Base-by-base conservation (phyloP, 2,329 filamentous ascomycete genomes). In the Ceratocystis lukuohia region DNA sequence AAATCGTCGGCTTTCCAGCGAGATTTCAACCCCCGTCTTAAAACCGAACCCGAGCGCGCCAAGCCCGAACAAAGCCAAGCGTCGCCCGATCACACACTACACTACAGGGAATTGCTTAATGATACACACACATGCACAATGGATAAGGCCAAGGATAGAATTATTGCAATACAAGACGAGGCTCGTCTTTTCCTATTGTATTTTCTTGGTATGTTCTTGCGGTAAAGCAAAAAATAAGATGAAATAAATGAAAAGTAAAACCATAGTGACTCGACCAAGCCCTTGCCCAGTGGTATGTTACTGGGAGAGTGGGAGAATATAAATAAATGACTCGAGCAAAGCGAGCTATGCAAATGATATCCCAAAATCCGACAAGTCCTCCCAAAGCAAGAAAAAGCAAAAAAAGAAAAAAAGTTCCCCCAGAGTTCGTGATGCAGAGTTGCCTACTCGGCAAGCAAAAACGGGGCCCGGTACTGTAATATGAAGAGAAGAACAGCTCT, bases 371-470 rank as follows among this genome's bases (percentile, higher is more conserved):
- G 56, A 56, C 22, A 65, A 41, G 46, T 30, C 46, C 48, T 10
- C 48, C 48, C 48, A 28, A 20, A 67, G 25, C n/a, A 53, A 45
- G 62, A 30, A 66, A 25, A 61, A 48, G 61, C 12, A 66, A 65
- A 41, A n/a, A 61, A 46, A n/a, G n/a, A n/a, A 66, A 50, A 15
- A 53, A 3, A 3, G 48, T 53, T 22, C 22, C 8, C 22, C 1
- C 48, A 53, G 48, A 15, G 48, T 25, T 53, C 48, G 17, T 28
- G 48, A 50, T 25, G 7, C 48, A 28, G 37, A 53, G 7, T 17
- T 53, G 48, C 48, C 20, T 28, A 28, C 37, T 15, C 37, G 48
- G 25, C 48, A 53, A 28, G 48, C 37, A 41, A 41, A 53, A 53
- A 53, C 48, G 6, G 12, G 20, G 12, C 22, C 10, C 48, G 48